phyloP scores from a whole-genome alignment of 2,329 filamentous ascomycete genomes.

The Rhynchosporium secalis region DNA sequence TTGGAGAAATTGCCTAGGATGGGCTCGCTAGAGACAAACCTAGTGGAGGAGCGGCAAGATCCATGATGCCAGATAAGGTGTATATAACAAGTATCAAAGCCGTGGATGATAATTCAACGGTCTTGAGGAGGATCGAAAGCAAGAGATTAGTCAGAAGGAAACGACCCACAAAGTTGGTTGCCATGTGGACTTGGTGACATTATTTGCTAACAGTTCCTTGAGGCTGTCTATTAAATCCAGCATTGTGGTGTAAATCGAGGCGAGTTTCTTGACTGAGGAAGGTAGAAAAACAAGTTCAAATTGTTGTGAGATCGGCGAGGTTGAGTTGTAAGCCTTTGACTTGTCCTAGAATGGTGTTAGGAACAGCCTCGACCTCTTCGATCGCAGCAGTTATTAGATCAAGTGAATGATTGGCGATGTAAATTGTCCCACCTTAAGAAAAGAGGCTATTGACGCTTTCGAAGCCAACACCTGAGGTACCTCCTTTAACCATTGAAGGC shows the following conservation, averaged over 20 bases:
- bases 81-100: slow-evolving; percentile 28
- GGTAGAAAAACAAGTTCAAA: slow-evolving; percentile 39
- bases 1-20: slow-evolving; percentile 6
- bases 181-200: slow-evolving; percentile 42
- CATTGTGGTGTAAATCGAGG: slow-evolving; percentile 46
- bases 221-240: slow-evolving; percentile 40
- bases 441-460: slow-evolving; percentile 44
- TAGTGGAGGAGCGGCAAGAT: slow-evolving; percentile 19
- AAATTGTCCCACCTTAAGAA: slow-evolving; percentile 44
- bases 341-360: slow-evolving; percentile 35
- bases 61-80: slow-evolving; percentile 26
- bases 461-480: slow-evolving; percentile 40
- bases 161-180: slow-evolving; percentile 41
- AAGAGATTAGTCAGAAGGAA: slow-evolving; percentile 43
- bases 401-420: slow-evolving; percentile 44
- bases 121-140: slow-evolving; percentile 22
- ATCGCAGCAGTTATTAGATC: slow-evolving; percentile 37
- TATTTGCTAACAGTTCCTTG: slow-evolving; percentile 35
- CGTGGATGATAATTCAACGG: slow-evolving; percentile 12
- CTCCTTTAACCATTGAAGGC: slow-evolving; percentile 45
- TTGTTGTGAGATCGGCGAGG: slow-evolving; percentile 42
- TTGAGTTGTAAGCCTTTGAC: slow-evolving; percentile 42
- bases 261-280: slow-evolving; percentile 41
- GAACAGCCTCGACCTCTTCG: slow-evolving; percentile 42
- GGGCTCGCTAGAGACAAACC: slow-evolving; percentile 23